Percentiles rank a stretch among this genome's conserved stretches.
Conservation (phyloP, 1,139 yeast genomes). For the Geotrichum aggregatum region DNA sequence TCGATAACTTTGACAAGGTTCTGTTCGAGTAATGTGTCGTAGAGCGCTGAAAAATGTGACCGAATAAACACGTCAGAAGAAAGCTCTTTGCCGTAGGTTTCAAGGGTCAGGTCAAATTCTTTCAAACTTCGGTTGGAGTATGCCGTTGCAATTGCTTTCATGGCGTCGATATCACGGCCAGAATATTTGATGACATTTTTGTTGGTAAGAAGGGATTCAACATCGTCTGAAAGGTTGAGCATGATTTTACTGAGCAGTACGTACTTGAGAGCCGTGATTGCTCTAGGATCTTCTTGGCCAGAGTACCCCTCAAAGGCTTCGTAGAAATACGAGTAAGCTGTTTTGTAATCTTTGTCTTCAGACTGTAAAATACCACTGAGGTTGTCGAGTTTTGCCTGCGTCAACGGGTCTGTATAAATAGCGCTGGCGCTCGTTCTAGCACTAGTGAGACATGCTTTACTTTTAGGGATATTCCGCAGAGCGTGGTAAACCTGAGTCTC, state of each 20-base stretch:
- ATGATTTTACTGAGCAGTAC: slow-evolving; percentile 90
- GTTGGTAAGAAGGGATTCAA: slow-evolving; percentile 67
- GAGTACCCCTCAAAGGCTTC: slow-evolving; percentile 90
- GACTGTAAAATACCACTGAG: slow-evolving; percentile 96
- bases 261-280: slow-evolving; percentile 80
- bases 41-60: slow-evolving; percentile 86
- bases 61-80: slow-evolving; percentile 85
- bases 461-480: slow-evolving; percentile 84
- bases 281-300: slow-evolving; percentile 53
- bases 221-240: slow-evolving; percentile 84
- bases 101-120: slow-evolving; percentile 80
- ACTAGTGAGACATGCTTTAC: slow-evolving; percentile 87
- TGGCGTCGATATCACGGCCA: slow-evolving; percentile 75
- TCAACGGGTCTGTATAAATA: slow-evolving; percentile 85
- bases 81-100: slow-evolving; percentile 67
- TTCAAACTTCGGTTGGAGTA: slow-evolving; percentile 84
- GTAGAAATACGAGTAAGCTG: slow-evolving; percentile 91
- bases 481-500: slow-evolving; percentile 91
- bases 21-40: slow-evolving; percentile 89
- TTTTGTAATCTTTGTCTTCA: slow-evolving; percentile 93
- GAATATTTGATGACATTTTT: slow-evolving; percentile 80
- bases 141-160: slow-evolving; percentile 89
- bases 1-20: slow-evolving; percentile 91
- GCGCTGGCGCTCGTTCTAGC: slow-evolving; percentile 97
- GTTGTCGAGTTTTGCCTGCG: slow-evolving; percentile 91